phyloP scores from a whole-genome alignment of 1,284 basidiomycete species.

The Vanrija sp. region DNA sequence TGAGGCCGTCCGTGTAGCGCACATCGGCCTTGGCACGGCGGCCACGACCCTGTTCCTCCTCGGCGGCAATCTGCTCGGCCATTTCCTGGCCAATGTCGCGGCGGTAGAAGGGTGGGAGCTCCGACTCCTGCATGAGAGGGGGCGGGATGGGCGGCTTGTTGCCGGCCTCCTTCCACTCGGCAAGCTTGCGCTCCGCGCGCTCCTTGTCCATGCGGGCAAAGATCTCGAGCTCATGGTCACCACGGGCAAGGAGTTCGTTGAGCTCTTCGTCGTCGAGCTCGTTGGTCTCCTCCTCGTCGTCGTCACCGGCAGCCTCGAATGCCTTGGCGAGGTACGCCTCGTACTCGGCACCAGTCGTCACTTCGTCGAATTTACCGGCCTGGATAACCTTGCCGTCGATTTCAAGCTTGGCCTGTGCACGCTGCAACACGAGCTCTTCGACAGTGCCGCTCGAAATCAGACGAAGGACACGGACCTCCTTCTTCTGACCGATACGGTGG shows the following conservation, averaged over 20 bases:
- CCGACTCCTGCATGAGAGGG: constrained; percentile 78
- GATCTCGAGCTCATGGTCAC: constrained; percentile 70
- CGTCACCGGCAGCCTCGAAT: constrained; percentile 60
- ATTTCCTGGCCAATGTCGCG: constrained; percentile 52
- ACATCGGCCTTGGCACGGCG: constrained; percentile 78
- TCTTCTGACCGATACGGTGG: constrained; percentile 99
- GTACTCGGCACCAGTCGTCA: constrained; percentile 95
- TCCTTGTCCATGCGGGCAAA: constrained; percentile 85
- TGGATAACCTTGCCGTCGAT: constrained; percentile 99
- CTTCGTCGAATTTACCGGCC: constrained; percentile 98
- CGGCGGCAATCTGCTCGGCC: constrained; percentile 44
- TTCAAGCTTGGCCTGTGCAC: constrained; percentile 93
- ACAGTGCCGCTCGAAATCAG: constrained; percentile 98
- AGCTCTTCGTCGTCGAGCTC: constrained; percentile 98
- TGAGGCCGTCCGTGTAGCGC: constrained; percentile 90
- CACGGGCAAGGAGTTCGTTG: constrained; percentile 86
- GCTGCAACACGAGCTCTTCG: constrained; percentile 93
- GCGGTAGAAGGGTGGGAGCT: constrained; percentile 90
- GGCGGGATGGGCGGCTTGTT: constrained; percentile 74
- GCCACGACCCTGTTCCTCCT: constrained; percentile 71
- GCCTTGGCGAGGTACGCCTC: constrained; percentile 83
- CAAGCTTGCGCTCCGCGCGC: constrained; percentile 67
- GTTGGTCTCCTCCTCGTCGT: constrained; percentile 86
- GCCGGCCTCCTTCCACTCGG: constrained; percentile 70
- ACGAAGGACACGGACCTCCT: constrained; percentile 92